Percentiles rank a stretch among this genome's conserved stretches.
Evolutionary conservation across 371 early-diverging fungal genomes (phyloP).

Genomic region (Mucor sp.): DNA sequence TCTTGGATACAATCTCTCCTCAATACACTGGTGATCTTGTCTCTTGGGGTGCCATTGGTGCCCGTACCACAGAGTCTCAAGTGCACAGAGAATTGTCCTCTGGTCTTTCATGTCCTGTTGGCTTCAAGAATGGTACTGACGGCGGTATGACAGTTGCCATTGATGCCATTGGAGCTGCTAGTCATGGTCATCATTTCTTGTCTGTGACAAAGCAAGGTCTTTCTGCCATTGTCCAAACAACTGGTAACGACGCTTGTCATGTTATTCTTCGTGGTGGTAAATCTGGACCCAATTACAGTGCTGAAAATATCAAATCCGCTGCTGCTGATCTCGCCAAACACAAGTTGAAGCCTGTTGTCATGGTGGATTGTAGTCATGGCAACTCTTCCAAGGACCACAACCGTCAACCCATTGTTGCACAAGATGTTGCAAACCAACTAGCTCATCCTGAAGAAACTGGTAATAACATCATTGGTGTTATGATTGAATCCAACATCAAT

Average conservation of each 20-base stretch:
- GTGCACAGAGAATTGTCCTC: slow-evolving; percentile 93
- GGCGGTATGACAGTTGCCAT: slow-evolving; percentile 88
- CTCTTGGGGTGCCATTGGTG: slow-evolving; percentile 95
- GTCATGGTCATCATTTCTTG: slow-evolving; percentile 86
- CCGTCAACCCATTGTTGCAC: slow-evolving; percentile 79
- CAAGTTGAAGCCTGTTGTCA: slow-evolving; percentile 64
- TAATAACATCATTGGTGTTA: slow-evolving; percentile 71
- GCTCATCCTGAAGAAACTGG: slow-evolving; percentile 43
- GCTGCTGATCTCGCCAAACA: slow-evolving; percentile 62
- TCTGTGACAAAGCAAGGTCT: slow-evolving; percentile 94
- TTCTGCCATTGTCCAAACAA: slow-evolving; percentile 88
- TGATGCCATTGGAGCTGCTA: slow-evolving; percentile 91
- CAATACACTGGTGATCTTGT: slow-evolving; percentile 92
- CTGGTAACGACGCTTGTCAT: slow-evolving; percentile 73
- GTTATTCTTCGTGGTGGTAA: slow-evolving; percentile 89
- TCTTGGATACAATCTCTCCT: slow-evolving; percentile 93
- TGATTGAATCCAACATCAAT: slow-evolving; percentile 79
- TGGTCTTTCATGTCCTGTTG: slow-evolving; percentile 93
- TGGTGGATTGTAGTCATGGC: slow-evolving; percentile 96
- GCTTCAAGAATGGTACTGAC: slow-evolving; percentile 95
- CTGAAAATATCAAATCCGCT: slow-evolving; percentile 59
- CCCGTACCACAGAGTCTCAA: slow-evolving; percentile 92
- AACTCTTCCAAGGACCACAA: slow-evolving; percentile 77
- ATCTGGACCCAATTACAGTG: slow-evolving; percentile 86
- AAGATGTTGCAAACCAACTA: slow-evolving; percentile 58